Conservation (phyloP, 371 early-diverging fungal genomes). For the Lichtheimia ornata region DNA sequence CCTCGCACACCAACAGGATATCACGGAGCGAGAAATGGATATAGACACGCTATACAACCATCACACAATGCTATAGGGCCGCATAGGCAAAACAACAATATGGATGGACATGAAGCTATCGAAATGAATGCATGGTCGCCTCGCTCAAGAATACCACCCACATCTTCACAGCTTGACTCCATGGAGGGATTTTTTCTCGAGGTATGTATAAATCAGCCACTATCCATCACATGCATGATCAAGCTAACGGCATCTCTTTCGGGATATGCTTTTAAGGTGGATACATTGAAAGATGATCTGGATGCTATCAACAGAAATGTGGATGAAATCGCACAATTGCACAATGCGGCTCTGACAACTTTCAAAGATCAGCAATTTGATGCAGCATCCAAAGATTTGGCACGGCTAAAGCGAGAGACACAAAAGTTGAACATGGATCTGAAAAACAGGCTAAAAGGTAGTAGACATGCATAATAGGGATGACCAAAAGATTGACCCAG, state of each 20-base stretch:
- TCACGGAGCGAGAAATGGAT: slow-evolving; percentile 1
- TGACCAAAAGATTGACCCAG: slow-evolving; percentile 27
- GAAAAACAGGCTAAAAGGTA: slow-evolving; percentile 15
- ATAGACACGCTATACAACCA: slow-evolving; percentile 11
- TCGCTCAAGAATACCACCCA: slow-evolving; percentile 10
- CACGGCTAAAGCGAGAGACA: slow-evolving; percentile 29
- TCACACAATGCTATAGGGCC: slow-evolving; percentile 7
- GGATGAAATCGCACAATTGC: slow-evolving; percentile 34
- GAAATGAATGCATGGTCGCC: neutral
- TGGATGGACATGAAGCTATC: slow-evolving; percentile 1
- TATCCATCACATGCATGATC: neutral
- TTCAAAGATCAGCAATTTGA: slow-evolving; percentile 40
- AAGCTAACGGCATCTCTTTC: neutral
- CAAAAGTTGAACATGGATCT: neutral
- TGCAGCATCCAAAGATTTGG: neutral
- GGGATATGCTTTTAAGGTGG: slow-evolving; percentile 24
- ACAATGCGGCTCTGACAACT: slow-evolving; percentile 28
- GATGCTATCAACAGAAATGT: slow-evolving; percentile 30
- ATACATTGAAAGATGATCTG: slow-evolving; percentile 30
- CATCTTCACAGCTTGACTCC: slow-evolving; percentile 16
- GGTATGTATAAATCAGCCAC: slow-evolving; percentile 12
- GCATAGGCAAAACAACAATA: slow-evolving; percentile 12
- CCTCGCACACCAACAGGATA: slow-evolving; percentile 28
- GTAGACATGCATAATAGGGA: slow-evolving; percentile 28
- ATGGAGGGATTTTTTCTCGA: slow-evolving; percentile 38